Percentiles rank a stretch among this genome's conserved stretches.
Conservation (phyloP, 1,284 basidiomycete species). For the Microbotryum lychnidis-dioicae region DNA sequence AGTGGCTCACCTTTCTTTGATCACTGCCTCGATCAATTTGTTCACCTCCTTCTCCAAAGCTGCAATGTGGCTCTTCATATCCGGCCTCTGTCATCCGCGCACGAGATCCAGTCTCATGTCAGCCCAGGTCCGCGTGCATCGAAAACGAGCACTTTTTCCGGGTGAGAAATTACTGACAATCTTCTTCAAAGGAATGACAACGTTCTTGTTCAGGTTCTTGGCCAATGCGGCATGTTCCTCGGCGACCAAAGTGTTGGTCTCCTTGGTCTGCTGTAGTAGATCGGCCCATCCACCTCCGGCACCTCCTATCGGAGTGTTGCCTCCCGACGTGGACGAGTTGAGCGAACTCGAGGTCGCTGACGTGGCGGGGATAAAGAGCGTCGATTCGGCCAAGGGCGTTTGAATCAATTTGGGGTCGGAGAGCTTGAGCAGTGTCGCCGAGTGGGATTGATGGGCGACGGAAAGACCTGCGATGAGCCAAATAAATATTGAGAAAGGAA, state of each 20-base stretch:
- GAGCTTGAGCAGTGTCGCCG: constrained; percentile 12
- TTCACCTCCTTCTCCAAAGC: constrained; percentile 23
- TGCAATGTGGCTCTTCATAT: constrained; percentile 21
- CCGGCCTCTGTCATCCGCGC: constrained; percentile 2
- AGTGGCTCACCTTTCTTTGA: constrained; percentile 14
- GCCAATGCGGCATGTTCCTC: constrained; percentile 16
- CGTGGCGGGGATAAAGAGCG: constrained; percentile 19
- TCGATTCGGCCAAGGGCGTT: constrained; percentile 18
- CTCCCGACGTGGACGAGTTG: constrained; percentile 1
- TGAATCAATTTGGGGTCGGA: constrained; percentile 4
- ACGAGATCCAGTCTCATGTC: not conserved
- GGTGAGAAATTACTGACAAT: constrained; percentile 2
- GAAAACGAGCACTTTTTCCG: not conserved
- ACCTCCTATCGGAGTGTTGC: not conserved
- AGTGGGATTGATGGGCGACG: constrained; percentile 15
- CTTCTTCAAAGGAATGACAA: constrained; percentile 26
- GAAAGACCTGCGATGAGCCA: constrained; percentile 7
- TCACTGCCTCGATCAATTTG: constrained; percentile 17
- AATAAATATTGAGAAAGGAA: not conserved
- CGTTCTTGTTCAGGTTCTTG: constrained; percentile 12
- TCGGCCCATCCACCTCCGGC: constrained; percentile 20
- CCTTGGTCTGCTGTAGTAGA: constrained; percentile 13
- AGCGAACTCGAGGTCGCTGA: not conserved
- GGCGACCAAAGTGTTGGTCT: constrained; percentile 11
- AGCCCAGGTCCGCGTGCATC: not conserved